A percentile compares a stretch with the other conserved stretches of the same genome.
These are phyloP conservation scores for Coniophora puteana DNA, from an alignment of 1,284 basidiomycete genomes.

Conservation along the genomic window DNA sequence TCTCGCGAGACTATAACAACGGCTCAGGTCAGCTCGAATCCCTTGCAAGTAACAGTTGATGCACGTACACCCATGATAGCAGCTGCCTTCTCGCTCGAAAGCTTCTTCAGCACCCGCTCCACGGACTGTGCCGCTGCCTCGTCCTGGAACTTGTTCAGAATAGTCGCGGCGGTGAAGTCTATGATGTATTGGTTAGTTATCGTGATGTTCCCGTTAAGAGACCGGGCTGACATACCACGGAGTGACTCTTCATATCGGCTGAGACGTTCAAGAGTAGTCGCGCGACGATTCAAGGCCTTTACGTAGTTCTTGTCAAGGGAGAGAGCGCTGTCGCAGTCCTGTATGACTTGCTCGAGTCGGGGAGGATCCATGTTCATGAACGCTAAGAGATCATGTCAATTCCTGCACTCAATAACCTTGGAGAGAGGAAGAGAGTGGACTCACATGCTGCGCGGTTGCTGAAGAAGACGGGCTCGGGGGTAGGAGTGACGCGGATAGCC, in stretches of 20 bases:
- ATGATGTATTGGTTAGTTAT: conserved; percentile 1
- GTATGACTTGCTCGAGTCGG: conserved; percentile 81
- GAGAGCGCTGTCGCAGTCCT: conserved; percentile 89
- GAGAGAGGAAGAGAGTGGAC: conserved; percentile 21
- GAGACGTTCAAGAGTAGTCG: conserved; percentile 80
- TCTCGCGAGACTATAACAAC: conserved; percentile 64
- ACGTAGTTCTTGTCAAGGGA: conserved; percentile 85
- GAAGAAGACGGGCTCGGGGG: conserved; percentile 92
- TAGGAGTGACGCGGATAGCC: conserved; percentile 83
- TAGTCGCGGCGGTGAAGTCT: conserved; percentile 97
- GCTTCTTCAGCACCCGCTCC: conserved; percentile 88
- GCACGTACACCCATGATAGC: conserved; percentile 60
- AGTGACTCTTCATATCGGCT: conserved; percentile 74
- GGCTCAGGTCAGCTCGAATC: conserved; percentile 7
- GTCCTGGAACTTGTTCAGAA: conserved; percentile 92
- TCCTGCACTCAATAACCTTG: not conserved
- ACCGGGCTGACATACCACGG: conserved; percentile 50
- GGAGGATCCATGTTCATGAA: conserved; percentile 91
- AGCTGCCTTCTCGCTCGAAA: conserved; percentile 71
- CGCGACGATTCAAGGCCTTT: conserved; percentile 95
- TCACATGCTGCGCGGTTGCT: conserved; percentile 96
- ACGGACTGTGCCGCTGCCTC: conserved; percentile 77
- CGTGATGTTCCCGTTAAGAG: not conserved
- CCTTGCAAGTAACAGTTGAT: not conserved
- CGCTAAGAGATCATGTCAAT: conserved; percentile 42